Evolutionary conservation across 345 rosid genomes (phyloP), one percentile per base, ranked within the genome.

Genomic region (Boechera divaricarpa): DNA sequence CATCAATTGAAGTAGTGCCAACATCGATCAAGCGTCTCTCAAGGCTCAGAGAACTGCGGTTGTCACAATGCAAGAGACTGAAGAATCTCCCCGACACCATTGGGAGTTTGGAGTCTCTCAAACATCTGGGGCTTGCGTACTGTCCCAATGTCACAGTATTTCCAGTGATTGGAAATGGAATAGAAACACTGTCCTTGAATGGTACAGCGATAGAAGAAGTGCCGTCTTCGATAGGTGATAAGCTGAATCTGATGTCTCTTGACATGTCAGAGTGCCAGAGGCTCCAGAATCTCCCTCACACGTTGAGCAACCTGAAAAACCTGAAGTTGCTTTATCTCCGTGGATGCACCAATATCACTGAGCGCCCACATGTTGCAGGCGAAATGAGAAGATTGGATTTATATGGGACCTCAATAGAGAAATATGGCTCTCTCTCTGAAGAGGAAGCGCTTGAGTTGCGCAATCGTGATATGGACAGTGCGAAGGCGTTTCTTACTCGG

Each of bases 71-170:
- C 63, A 47, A 13, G 63, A 72, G 13, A 10, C 74, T 83, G 36
- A 39, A 44, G 66, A 64, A 51, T 28, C 82, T 79, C 35, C 77
- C 84, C 10, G 75, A 32, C 7, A 62, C 76, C 60, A 8, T 81
- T n/a, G 41, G 73, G 26, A 32, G 16, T 29, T 47, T 73, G 52
- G 10, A 11, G 49, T 74, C 70, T 4, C 82, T 80, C 24, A 63
- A 0, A 62, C 3, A 3, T 44, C 76, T 77, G n/a, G 32, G 32
- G 64, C 39, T 77, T 5, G 7, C 21, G 45, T 0, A 24, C 68
- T 60, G 69, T 51, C 74, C 79, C 36, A 76, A 60, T 0, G 16
- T 76, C 69, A 68, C 74, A 39, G 54, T 18, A 0, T 76, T 76
- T 7, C 74, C 79, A 51, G 42, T 38, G 45, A 54, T 76, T 39